Evolutionary conservation across 371 early-diverging fungal genomes (phyloP).

Genomic region (Funneliformis caledonium): DNA sequence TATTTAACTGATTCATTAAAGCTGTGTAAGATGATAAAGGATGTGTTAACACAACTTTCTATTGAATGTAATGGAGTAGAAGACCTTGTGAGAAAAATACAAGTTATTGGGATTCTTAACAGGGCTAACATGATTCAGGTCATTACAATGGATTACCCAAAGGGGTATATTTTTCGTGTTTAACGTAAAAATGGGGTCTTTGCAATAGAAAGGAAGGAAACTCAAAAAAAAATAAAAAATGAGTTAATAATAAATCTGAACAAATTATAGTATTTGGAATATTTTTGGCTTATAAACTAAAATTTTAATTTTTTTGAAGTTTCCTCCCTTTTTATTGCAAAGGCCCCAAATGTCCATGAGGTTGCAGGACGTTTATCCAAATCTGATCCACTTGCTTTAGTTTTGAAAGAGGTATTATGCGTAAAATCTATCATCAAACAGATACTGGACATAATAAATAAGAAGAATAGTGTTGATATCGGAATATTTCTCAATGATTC

Average conservation of each 20-base stretch:
- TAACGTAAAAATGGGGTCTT: not conserved
- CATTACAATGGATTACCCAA: not conserved
- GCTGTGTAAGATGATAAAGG: slow-evolving; percentile 22
- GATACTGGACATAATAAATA: not conserved
- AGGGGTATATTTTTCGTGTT: slow-evolving; percentile 17
- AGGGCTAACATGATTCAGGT: slow-evolving; percentile 27
- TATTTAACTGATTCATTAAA: slow-evolving; percentile 21
- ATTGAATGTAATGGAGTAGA: not conserved
- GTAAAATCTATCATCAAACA: not conserved
- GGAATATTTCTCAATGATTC: not conserved
- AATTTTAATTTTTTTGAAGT: too few relatives aligned
- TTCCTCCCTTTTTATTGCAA: too few relatives aligned
- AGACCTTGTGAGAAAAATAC: not conserved
- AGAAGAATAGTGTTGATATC: not conserved
- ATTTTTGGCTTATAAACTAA: too few relatives aligned
- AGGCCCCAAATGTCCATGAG: not conserved
- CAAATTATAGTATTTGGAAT: too few relatives aligned
- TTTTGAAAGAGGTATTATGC: not conserved
- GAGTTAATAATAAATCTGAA: too few relatives aligned
- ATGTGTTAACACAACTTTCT: slow-evolving; percentile 15
- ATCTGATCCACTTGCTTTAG: not conserved
- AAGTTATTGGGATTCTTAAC: slow-evolving; percentile 24
- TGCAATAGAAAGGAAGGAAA: too few relatives aligned
- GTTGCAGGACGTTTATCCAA: not conserved
- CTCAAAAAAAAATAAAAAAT: too few relatives aligned